Evolutionary conservation across 1,284 basidiomycete genomes (phyloP), one percentile per base, ranked within the genome.

Genomic region (Ganoderma boninense): DNA sequence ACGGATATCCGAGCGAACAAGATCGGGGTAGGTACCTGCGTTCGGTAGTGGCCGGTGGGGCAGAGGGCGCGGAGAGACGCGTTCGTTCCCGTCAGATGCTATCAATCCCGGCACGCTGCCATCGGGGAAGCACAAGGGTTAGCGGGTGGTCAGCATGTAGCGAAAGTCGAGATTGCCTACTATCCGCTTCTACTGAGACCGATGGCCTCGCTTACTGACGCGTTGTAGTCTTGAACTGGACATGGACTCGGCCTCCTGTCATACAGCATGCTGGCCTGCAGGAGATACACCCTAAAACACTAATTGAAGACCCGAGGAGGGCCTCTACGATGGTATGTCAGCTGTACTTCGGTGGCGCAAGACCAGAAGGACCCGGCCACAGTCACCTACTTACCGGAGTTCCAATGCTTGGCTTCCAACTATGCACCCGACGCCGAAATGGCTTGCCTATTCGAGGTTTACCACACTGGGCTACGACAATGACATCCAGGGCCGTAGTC

Each of bases 41-140:
- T 38, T 67, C 64, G 68, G 60, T 57, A 26, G 69, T 62, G 32
- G 20, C 72, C 68, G 69, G 42, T 70, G 35, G 73, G 72, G 73
- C 67, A 70, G 57, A 74, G 73, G 73, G 73, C 62, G 70, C 54
- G 59, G 65, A 46, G 60, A 67, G 65, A 65, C 70, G 70, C 72
- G 43, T 64, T 44, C 32, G 63, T 59, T 14, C 62, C 59, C 8
- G 40, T 57, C 62, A 10, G 59, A 61, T 20, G 65, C 60, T 71
- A 44, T 70, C 68, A 44, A 61, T 69, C 60, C 64, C 68, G 68
- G 68, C 65, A 62, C 59, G 69, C 64, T 66, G 64, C 66, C 67
- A 68, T 71, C 69, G 54, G 42, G 46, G 66, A 70, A 68, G 70
- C 66, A 52, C 59, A 66, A 46, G 65, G 56, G 62, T 65, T 49